These are phyloP conservation scores for Pythium sukuiense DNA, from an alignment of 352 stramenopile genomes.

Conservation along the genomic window DNA sequence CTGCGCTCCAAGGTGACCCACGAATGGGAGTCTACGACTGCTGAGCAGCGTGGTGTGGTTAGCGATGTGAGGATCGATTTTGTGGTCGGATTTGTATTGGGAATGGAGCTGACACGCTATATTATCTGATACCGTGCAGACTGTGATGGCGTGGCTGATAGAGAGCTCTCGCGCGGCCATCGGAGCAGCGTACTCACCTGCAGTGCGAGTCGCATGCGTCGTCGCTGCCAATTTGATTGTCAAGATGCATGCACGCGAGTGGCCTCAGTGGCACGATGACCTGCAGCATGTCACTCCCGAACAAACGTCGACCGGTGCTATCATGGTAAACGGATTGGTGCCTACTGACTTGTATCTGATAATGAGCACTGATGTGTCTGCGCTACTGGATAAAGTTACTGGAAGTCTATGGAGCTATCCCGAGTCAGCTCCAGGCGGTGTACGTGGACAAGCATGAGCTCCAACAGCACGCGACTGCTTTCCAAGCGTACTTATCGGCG, in stretches of 20 bases:
- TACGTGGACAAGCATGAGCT: not conserved
- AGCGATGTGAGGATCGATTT: constrained; percentile 34
- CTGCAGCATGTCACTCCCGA: constrained; percentile 14
- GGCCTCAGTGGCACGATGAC: constrained; percentile 26
- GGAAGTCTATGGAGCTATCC: constrained; percentile 30
- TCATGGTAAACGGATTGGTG: constrained; percentile 4
- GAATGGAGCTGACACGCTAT: not conserved
- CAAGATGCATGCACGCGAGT: constrained; percentile 21
- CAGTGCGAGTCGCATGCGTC: constrained; percentile 25
- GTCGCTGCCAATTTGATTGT: constrained; percentile 25
- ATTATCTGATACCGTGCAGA: constrained; percentile 7
- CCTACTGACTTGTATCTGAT: not conserved
- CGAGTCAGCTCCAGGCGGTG: constrained; percentile 10
- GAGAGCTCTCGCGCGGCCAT: not conserved
- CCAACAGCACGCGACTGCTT: constrained; percentile 2
- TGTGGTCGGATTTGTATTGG: not conserved
- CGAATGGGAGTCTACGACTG: constrained; percentile 41
- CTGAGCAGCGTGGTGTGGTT: constrained; percentile 41
- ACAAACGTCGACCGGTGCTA: not conserved
- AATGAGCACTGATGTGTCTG: not conserved
- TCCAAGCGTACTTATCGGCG: constrained; percentile 14
- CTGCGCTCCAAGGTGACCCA: constrained; percentile 63
- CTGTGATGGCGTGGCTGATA: constrained; percentile 20
- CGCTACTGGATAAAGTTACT: constrained; percentile 15
- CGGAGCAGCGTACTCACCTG: constrained; percentile 2